phyloP scores from a whole-genome alignment of 306 rosid species.

The Boehmeria nivea region DNA sequence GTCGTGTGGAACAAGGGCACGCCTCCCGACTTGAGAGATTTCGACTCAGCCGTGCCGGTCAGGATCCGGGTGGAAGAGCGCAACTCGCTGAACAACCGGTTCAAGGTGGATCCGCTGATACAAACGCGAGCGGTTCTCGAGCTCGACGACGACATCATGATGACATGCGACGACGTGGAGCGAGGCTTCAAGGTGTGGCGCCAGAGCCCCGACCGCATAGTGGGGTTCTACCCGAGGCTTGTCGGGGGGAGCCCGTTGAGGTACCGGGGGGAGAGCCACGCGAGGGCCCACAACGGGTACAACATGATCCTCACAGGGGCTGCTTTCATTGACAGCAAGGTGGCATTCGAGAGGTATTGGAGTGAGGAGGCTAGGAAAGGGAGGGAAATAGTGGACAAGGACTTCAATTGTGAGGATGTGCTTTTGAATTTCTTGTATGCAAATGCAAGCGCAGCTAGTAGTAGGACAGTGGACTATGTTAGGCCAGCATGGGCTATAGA shows the following conservation, averaged over 20 bases:
- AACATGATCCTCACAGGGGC: constrained; percentile 98
- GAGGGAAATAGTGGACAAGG: constrained; percentile 65
- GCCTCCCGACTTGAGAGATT: constrained; percentile 67
- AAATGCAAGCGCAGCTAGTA: constrained; percentile 55
- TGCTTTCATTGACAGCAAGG: constrained; percentile 69
- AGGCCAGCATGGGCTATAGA: constrained; percentile 97
- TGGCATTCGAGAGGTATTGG: constrained; percentile 85
- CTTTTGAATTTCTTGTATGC: constrained; percentile 82
- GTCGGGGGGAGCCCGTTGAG: constrained; percentile 57
- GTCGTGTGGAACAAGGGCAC: constrained; percentile 98
- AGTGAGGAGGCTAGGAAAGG: constrained; percentile 61
- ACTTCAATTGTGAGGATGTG: constrained; percentile 86
- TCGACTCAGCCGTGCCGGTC: constrained; percentile 85
- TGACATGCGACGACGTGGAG: constrained; percentile 93
- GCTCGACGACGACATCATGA: constrained; percentile 98
- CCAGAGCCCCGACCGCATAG: constrained; percentile 78
- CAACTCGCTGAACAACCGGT: constrained; percentile 85
- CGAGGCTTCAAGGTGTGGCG: constrained; percentile 95
- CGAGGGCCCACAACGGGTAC: constrained; percentile 71
- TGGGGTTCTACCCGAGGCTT: constrained; percentile 94
- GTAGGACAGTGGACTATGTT: constrained; percentile 81
- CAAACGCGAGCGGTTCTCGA: constrained; percentile 92
- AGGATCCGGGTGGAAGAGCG: constrained; percentile 69
- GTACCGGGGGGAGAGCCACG: constrained; percentile 74
- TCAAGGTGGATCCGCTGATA: constrained; percentile 62